These are phyloP conservation scores for Prunus yedoensis DNA, from an alignment of 331 rosid genomes.

Conservation along the genomic window DNA sequence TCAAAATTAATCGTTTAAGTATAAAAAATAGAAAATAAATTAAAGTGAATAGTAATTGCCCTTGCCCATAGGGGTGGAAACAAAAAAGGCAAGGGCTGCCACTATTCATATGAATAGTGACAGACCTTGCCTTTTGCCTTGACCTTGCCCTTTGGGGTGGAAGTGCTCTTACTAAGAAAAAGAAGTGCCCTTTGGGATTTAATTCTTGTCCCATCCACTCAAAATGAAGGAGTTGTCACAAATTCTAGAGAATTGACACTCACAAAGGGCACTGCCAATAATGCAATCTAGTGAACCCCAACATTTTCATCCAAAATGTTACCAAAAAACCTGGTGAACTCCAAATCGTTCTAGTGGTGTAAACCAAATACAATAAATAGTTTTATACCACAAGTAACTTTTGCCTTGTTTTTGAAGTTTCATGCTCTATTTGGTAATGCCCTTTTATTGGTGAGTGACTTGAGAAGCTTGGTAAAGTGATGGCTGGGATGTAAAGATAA, in stretches of 20 bases:
- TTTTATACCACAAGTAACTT: not conserved
- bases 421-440: not conserved
- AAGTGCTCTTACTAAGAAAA: not conserved
- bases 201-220: not conserved
- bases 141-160: too few relatives aligned
- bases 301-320: not conserved
- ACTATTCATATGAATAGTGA: too few relatives aligned
- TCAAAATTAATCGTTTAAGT: too few relatives aligned
- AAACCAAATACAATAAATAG: not conserved
- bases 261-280: not conserved
- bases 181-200: too few relatives aligned
- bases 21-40: too few relatives aligned
- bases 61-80: too few relatives aligned
- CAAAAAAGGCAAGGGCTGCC: too few relatives aligned
- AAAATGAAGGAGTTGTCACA: not conserved
- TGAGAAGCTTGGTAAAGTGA: constrained; percentile 11
- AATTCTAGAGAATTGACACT: not conserved
- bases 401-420: not conserved
- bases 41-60: too few relatives aligned
- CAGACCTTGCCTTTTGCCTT: too few relatives aligned
- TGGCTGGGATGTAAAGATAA: not conserved
- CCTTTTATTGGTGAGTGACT: not conserved
- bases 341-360: not conserved
- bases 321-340: not conserved
- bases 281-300: not conserved